Base-by-base conservation (phyloP, 306 rosid genomes). In the Argentina anserina region DNA sequence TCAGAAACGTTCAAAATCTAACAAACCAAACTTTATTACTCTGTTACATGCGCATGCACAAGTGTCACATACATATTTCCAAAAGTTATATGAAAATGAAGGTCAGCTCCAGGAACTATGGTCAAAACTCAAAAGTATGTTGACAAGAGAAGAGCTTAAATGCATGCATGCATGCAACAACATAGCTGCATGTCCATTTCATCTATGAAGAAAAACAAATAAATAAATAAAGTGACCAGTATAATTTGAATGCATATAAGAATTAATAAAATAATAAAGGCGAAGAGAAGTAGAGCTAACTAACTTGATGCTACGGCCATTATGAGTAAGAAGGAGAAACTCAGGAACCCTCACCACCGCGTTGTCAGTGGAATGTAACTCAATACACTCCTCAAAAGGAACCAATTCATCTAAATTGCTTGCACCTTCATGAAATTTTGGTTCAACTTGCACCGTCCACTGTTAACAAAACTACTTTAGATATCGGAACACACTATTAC, bases 351-450 rank as follows among this genome's bases (percentile, higher is more conserved):
- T 88, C 84, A 94, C 87, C 76, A 94, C 89, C 42, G 84, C 73
- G 39, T 81, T 79, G 1, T 85, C 95, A 77, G 90, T 88, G 74
- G 95, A 86, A 80, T 77, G 81, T 65, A 94, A 75, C 81, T 88
- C 94, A 40, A 94, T 85, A 72, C 95, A 94, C 84, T 94, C 99
- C 87, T 94, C 97, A 83, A 94, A 94, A 60, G 96, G 97, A 79
- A 91, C 89, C 86, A 91, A 76, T 29, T 91, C 99, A 72, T 89
- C 87, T 42, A 94, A 85, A 70, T 94, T 89, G 67, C 83, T 87
- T 25, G 96, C 99, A 84, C 82, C 96, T 79, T 94, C 91, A 76
- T 94, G 99, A 87, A 94, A 94, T 74, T 87, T 90, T 49, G 99
- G 96, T 81, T 78, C 79, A 75, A 94, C 84, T 81, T 81, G 81